Evolutionary conservation across 306 rosid genomes (phyloP).

Genomic region (Quercus aquifolioides): DNA sequence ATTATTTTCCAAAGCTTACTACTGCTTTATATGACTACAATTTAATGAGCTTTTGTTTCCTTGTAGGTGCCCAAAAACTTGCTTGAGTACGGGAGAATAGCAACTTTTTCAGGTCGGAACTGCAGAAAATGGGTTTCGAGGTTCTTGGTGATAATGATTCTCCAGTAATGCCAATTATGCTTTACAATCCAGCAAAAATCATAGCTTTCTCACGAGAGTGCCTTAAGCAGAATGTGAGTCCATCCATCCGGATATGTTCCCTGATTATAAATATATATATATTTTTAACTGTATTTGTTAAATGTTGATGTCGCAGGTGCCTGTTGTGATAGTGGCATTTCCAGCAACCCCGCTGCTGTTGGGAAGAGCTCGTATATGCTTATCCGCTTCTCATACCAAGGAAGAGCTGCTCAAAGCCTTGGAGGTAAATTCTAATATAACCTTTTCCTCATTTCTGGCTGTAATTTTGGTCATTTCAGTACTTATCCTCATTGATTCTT

Average conservation of each 20-base stretch:
- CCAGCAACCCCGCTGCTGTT: conserved; percentile 84
- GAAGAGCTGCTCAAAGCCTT: conserved; percentile 75
- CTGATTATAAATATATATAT: background rate
- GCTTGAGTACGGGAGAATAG: conserved; percentile 72
- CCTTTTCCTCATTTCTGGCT: too few species aligned
- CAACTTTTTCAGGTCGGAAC: conserved; percentile 84
- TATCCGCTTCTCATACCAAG: conserved; percentile 81
- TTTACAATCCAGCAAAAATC: conserved; percentile 79
- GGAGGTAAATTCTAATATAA: conserved; percentile 33
- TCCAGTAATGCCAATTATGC: conserved; percentile 89
- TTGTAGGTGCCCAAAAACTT: conserved; percentile 75
- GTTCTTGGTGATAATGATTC: conserved; percentile 76
- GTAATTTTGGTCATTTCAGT: too few species aligned
- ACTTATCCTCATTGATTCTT: too few species aligned
- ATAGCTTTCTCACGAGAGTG: conserved; percentile 87
- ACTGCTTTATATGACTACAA: background rate
- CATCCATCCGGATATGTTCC: background rate
- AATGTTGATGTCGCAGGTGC: conserved; percentile 43
- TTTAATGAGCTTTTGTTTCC: background rate
- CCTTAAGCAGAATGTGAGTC: conserved; percentile 71
- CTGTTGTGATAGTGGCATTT: conserved; percentile 81
- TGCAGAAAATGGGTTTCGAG: conserved; percentile 81
- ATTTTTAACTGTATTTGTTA: too few species aligned
- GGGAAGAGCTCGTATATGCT: conserved; percentile 87
- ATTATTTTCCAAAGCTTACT: too few species aligned